Percentiles rank a stretch among this genome's conserved stretches.
Evolutionary conservation across 441 rosid species (phyloP).

Genomic region (Breynia disticha): DNA sequence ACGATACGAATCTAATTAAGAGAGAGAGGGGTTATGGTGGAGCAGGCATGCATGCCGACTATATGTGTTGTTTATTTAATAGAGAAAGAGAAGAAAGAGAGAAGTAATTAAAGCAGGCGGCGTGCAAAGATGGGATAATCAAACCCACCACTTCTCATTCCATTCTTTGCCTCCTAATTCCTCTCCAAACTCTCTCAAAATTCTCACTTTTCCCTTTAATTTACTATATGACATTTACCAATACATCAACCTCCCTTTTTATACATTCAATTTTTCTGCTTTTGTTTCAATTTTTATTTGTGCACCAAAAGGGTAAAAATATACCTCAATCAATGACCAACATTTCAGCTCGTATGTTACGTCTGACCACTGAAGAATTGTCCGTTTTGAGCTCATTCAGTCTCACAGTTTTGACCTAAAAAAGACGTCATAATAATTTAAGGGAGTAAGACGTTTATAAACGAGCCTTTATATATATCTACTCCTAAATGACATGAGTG

Average conservation of each 20-base stretch:
- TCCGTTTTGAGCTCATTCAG: too few relatives aligned
- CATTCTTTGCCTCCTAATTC: slow-evolving; percentile 62
- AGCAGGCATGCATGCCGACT: slow-evolving; percentile 52
- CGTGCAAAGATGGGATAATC: slow-evolving; percentile 65
- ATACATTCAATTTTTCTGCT: neutral
- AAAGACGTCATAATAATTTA: too few relatives aligned
- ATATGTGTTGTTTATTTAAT: too few relatives aligned
- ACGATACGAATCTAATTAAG: slow-evolving; percentile 3
- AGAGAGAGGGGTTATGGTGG: slow-evolving; percentile 25
- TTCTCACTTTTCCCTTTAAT: slow-evolving; percentile 15
- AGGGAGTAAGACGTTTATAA: too few relatives aligned
- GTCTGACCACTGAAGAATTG: too few relatives aligned
- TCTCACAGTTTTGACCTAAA: too few relatives aligned
- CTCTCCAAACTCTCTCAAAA: slow-evolving; percentile 58
- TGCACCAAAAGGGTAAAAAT: too few relatives aligned
- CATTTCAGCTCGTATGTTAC: too few relatives aligned
- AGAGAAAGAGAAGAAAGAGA: slow-evolving; percentile 23
- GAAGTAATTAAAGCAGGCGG: slow-evolving; percentile 62
- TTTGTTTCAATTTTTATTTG: neutral
- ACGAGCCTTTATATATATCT: too few relatives aligned
- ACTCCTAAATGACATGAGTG: too few relatives aligned
- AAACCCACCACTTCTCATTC: slow-evolving; percentile 34
- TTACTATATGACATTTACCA: slow-evolving; percentile 22
- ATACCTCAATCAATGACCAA: too few relatives aligned
- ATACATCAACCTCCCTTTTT: slow-evolving; percentile 5